phyloP scores from a whole-genome alignment of 352 stramenopile species.

The Pythium insidiosum region DNA sequence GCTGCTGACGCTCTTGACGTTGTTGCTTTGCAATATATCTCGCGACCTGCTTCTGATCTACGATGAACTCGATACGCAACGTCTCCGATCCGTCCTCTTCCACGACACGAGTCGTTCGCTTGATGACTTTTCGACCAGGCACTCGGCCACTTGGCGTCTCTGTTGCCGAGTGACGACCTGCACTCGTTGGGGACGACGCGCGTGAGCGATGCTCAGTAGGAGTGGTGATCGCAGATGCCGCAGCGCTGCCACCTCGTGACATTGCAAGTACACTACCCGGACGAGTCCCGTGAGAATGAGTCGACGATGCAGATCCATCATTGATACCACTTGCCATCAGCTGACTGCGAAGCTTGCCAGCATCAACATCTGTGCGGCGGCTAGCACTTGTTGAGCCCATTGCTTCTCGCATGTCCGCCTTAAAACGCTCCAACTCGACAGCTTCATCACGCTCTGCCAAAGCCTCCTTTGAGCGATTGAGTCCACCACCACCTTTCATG shows the following conservation, averaged over 20 bases:
- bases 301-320: conserved; percentile 30
- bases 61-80: conserved; percentile 72
- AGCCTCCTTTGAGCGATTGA: conserved; percentile 71
- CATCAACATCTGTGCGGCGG: conserved; percentile 57
- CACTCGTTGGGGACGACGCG: conserved; percentile 50
- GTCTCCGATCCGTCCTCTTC: conserved; percentile 75
- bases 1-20: conserved; percentile 61
- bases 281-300: conserved; percentile 14
- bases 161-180: conserved; percentile 4
- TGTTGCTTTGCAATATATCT: conserved; percentile 72
- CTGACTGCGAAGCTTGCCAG: conserved; percentile 50
- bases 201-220: conserved; percentile 61
- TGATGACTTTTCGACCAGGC: conserved; percentile 45
- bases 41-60: conserved; percentile 62
- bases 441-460: conserved; percentile 70
- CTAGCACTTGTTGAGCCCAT: conserved; percentile 29
- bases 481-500: conserved; percentile 56
- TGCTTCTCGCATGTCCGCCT: conserved; percentile 80
- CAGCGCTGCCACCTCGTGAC: conserved; percentile 43
- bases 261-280: conserved; percentile 18
- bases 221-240: conserved; percentile 57
- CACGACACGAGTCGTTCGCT: conserved; percentile 65
- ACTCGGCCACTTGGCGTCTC: conserved; percentile 10
- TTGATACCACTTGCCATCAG: conserved; percentile 65
- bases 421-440: conserved; percentile 66